phyloP scores from a whole-genome alignment of 1,139 yeast genomes.

The Magnusiomyces suaveolens region DNA sequence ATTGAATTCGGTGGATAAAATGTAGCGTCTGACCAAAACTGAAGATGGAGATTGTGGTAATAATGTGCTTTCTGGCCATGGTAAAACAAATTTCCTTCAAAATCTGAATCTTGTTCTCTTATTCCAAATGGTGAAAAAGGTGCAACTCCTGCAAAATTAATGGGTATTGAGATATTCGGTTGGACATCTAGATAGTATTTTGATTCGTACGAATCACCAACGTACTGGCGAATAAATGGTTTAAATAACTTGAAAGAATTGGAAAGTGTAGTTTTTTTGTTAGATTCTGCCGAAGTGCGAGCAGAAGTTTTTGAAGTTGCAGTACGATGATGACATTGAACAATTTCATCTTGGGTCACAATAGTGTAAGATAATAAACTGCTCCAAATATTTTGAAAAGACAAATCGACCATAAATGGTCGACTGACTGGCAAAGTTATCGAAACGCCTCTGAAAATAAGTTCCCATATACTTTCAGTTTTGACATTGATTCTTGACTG shows the following conservation, averaged over 20 bases:
- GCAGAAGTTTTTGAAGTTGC: neutral
- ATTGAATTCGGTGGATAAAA: too few species aligned
- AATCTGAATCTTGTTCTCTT: slow-evolving; percentile 15
- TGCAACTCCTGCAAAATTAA: slow-evolving; percentile 59
- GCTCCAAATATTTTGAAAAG: slow-evolving; percentile 50
- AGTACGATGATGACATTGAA: slow-evolving; percentile 1
- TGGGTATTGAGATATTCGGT: slow-evolving; percentile 15
- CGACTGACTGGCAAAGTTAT: slow-evolving; percentile 36
- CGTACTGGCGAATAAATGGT: slow-evolving; percentile 62
- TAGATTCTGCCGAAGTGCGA: neutral
- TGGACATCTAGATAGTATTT: slow-evolving; percentile 58
- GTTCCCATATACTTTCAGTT: slow-evolving; percentile 14
- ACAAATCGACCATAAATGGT: slow-evolving; percentile 42
- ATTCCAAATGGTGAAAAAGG: slow-evolving; percentile 58
- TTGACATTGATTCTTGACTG: slow-evolving; percentile 33
- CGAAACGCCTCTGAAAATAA: slow-evolving; percentile 22
- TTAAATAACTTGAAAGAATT: slow-evolving; percentile 33
- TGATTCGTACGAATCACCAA: slow-evolving; percentile 59
- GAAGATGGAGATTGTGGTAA: slow-evolving; percentile 28
- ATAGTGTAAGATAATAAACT: slow-evolving; percentile 51
- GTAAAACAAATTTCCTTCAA: slow-evolving; percentile 13
- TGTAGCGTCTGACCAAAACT: slow-evolving; percentile 31
- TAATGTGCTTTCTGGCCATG: slow-evolving; percentile 12
- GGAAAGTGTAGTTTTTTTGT: neutral
- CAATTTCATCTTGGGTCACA: slow-evolving; percentile 15